Conservation (phyloP, 2,329 filamentous ascomycete species). For the Neonectria hederae region DNA sequence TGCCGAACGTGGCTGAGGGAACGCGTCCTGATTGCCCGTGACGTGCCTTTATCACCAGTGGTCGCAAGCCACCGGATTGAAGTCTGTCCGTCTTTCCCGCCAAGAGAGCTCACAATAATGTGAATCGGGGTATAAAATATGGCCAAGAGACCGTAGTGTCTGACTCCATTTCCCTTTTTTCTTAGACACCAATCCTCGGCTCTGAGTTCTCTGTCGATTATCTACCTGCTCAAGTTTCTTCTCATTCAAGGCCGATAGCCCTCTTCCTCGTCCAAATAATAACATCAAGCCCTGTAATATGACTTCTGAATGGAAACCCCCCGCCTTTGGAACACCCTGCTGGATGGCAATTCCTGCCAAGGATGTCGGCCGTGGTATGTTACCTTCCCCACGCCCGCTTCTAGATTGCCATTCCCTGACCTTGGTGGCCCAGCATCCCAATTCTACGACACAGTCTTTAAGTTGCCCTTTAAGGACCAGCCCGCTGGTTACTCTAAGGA, state of each 20-base stretch:
- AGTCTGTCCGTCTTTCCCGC: slow-evolving; percentile 26
- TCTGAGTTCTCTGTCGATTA: neutral
- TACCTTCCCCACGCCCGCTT: neutral
- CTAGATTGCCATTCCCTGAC: neutral
- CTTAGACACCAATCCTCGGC: neutral
- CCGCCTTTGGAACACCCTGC: slow-evolving; percentile 40
- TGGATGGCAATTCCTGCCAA: slow-evolving; percentile 45
- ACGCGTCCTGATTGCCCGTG: slow-evolving; percentile 34
- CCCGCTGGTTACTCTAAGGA: slow-evolving; percentile 24
- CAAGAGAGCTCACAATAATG: neutral
- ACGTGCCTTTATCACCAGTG: slow-evolving; percentile 31
- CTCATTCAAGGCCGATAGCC: neutral
- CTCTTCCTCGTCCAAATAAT: neutral
- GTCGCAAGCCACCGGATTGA: slow-evolving; percentile 36
- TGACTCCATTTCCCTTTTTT: slow-evolving; percentile 8
- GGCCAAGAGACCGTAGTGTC: slow-evolving; percentile 5
- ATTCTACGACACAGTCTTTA: slow-evolving; percentile 45
- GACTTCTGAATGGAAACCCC: slow-evolving; percentile 45
- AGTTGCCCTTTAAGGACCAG: slow-evolving; percentile 37
- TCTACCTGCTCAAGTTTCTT: neutral
- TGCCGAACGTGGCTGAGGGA: slow-evolving; percentile 21
- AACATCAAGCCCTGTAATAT: neutral
- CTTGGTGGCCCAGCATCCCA: slow-evolving; percentile 31
- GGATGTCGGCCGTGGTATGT: slow-evolving; percentile 41
- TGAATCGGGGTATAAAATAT: slow-evolving; percentile 36